Evolutionary conservation across 192 early-diverging fungal species (phyloP).

Genomic region (Globomyces pollinis-pini): DNA sequence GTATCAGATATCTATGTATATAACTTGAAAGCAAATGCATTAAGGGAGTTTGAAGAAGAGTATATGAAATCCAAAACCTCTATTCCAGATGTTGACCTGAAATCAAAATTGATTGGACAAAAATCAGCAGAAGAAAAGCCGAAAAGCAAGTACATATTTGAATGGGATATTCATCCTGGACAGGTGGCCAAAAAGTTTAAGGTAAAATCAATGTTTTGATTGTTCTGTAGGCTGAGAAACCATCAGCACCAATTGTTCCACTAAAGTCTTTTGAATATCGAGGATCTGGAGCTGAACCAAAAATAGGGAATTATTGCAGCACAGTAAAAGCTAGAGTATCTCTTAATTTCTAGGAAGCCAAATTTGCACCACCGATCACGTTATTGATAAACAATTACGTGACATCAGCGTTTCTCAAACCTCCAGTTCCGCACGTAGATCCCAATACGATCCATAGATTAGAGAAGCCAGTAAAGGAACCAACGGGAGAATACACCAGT

Average conservation of each 20-base stretch:
- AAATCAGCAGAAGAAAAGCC: too few relatives aligned
- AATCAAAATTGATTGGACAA: too few relatives aligned
- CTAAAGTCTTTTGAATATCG: not conserved
- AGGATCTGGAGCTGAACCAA: not conserved
- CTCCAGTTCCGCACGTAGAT: not conserved
- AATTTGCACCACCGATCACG: conserved; percentile 6
- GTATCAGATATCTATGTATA: too few relatives aligned
- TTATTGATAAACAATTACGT: conserved; percentile 10
- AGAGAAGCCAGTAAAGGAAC: not conserved
- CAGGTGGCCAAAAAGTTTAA: not conserved
- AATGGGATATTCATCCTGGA: conserved; percentile 11
- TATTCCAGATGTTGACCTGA: too few relatives aligned
- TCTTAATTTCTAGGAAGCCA: not conserved
- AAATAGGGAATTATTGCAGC: not conserved
- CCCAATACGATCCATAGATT: conserved; percentile 10
- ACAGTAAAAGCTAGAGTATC: not conserved
- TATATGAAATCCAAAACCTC: too few relatives aligned
- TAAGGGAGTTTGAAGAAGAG: too few relatives aligned
- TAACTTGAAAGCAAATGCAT: too few relatives aligned
- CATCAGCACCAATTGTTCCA: too few relatives aligned
- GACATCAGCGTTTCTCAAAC: not conserved
- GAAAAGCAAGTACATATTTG: conserved; percentile 4
- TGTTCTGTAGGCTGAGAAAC: too few relatives aligned
- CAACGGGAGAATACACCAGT: not conserved
- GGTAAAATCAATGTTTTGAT: too few relatives aligned